Evolutionary conservation across 2,329 filamentous ascomycete genomes (phyloP).

Genomic region (Akanthomyces muscarius): DNA sequence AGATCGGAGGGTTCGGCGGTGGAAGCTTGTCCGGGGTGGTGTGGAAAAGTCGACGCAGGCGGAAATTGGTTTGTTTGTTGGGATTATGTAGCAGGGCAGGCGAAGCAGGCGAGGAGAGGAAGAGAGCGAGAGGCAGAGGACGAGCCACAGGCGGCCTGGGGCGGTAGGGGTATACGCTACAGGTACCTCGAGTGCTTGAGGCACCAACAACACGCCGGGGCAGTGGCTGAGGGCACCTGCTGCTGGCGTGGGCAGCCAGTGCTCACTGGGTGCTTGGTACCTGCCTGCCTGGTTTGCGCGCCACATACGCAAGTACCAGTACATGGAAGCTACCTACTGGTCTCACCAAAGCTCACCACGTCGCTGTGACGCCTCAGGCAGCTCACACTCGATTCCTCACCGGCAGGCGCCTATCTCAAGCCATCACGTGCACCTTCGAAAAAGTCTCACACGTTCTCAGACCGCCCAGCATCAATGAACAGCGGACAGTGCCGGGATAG

Average conservation of each 20-base stretch:
- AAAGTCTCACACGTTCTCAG: constrained; percentile 6
- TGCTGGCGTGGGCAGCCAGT: neutral
- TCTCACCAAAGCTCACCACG: neutral
- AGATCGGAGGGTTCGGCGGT: constrained; percentile 13
- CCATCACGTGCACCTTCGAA: constrained; percentile 2
- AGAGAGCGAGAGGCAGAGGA: neutral
- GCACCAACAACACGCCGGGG: neutral
- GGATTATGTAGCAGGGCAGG: constrained; percentile 14
- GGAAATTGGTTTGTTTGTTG: constrained; percentile 18
- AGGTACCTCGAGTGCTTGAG: neutral
- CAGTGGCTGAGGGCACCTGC: neutral
- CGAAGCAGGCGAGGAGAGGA: neutral
- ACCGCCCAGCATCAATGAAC: neutral
- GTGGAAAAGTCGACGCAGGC: constrained; percentile 11
- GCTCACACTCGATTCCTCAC: neutral
- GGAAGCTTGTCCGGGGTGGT: constrained; percentile 11
- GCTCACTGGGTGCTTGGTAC: neutral
- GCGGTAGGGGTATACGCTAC: neutral
- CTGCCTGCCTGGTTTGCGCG: neutral
- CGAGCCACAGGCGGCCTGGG: constrained; percentile 6
- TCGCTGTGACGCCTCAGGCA: neutral
- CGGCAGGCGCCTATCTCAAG: neutral
- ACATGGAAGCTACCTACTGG: neutral
- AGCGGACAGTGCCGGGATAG: neutral
- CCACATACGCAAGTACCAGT: neutral